Evolutionary conservation across 129 eudicot species (phyloP).

Genomic region (Pseudognaphalium luteoalbum): DNA sequence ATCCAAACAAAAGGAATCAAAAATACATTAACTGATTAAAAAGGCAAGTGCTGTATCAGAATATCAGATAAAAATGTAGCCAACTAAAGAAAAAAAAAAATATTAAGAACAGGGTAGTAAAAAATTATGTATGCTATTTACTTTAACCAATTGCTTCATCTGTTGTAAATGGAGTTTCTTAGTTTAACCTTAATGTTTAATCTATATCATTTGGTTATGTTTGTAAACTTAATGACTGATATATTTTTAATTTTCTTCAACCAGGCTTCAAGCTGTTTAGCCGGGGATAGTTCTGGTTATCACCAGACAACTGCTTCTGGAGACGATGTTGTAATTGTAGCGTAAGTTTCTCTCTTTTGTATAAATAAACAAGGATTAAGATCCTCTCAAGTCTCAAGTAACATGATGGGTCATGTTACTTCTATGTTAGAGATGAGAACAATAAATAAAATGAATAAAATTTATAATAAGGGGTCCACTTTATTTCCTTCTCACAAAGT

Average conservation of each 20-base stretch:
- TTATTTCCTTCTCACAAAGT: too few relatives aligned
- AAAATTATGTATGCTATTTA: not conserved
- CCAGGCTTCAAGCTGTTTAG: constrained; percentile 69
- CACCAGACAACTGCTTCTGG: constrained; percentile 57
- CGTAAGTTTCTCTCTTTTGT: constrained; percentile 53
- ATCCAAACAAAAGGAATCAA: not conserved
- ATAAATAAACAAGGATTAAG: not conserved
- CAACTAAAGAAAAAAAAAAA: not conserved
- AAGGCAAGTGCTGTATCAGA: not conserved
- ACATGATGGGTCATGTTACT: too few relatives aligned
- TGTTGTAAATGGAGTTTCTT: not conserved
- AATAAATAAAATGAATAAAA: too few relatives aligned
- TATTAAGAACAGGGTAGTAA: too few relatives aligned
- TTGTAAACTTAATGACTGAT: not conserved
- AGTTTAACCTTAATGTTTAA: not conserved
- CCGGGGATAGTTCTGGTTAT: constrained; percentile 64
- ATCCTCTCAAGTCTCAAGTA: too few relatives aligned
- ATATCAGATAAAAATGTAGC: not conserved
- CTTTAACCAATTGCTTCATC: not conserved
- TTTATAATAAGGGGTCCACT: too few relatives aligned
- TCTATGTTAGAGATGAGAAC: too few relatives aligned
- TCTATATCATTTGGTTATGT: not conserved
- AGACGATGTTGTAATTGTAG: constrained; percentile 93
- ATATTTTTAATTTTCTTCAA: constrained; percentile 1
- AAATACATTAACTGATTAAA: not conserved